Percentiles rank a stretch among this genome's conserved stretches.
phyloP scores from a whole-genome alignment of 176 grass and related monocot species.

The Saccharum officinarum region DNA sequence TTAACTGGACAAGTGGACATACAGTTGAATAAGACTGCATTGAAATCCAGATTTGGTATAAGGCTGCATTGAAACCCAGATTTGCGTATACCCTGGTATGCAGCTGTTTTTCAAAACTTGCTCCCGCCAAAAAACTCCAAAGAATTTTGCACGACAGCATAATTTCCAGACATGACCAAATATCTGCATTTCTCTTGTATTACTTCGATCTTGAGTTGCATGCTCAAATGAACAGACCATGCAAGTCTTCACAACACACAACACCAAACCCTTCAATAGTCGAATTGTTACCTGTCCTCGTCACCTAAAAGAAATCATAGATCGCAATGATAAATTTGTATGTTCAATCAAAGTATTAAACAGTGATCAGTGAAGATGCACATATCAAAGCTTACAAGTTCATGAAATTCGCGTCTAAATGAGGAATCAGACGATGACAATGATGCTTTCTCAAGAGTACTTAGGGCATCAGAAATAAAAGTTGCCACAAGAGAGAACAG shows the following conservation, averaged over 20 bases:
- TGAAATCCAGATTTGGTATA: constrained; percentile 21
- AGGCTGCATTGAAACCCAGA: neutral
- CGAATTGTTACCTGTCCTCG: constrained; percentile 59
- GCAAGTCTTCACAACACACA: constrained; percentile 79
- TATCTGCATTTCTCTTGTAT: constrained; percentile 55
- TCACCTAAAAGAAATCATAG: constrained; percentile 55
- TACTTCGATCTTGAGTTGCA: constrained; percentile 78
- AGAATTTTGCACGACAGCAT: constrained; percentile 73
- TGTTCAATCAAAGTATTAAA: constrained; percentile 24
- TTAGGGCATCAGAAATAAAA: constrained; percentile 81
- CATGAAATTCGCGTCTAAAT: constrained; percentile 87
- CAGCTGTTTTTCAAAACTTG: constrained; percentile 73
- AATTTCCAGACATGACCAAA: constrained; percentile 72
- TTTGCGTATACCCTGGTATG: constrained; percentile 74
- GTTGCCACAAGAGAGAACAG: constrained; percentile 83
- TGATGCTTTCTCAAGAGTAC: constrained; percentile 52
- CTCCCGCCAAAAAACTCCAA: constrained; percentile 70
- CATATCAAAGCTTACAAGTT: constrained; percentile 59
- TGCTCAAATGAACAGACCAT: constrained; percentile 87
- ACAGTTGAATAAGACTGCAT: neutral
- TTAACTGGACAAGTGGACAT: constrained; percentile 12
- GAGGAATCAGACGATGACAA: constrained; percentile 63
- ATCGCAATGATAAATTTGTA: constrained; percentile 30
- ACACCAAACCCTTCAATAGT: constrained; percentile 74
- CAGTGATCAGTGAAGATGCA: constrained; percentile 18